A percentile compares a stretch with the other conserved stretches of the same genome.
These are phyloP conservation scores for Rhizopogon vesiculosus DNA, from an alignment of 768 basidiomycete genomes.

Conservation along the genomic window DNA sequence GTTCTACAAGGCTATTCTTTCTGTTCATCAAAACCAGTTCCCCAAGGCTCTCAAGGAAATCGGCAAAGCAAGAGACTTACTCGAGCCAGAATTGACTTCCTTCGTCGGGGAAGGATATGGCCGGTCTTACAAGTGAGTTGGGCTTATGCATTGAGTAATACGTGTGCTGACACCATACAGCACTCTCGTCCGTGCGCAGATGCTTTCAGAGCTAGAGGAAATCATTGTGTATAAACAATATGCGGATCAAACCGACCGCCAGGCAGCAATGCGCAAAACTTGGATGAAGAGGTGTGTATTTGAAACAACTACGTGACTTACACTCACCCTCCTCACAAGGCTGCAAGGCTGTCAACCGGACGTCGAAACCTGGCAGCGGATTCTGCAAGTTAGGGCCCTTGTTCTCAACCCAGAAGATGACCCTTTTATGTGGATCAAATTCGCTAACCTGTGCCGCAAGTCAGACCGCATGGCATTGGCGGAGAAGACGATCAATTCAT, in stretches of 20 bases:
- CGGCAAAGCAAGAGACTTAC: conserved; percentile 84
- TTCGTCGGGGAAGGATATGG: conserved; percentile 96
- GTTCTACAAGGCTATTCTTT: conserved; percentile 94
- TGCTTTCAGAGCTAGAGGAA: conserved; percentile 97
- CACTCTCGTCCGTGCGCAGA: conserved; percentile 95
- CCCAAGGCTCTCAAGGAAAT: conserved; percentile 87
- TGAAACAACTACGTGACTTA: neutral
- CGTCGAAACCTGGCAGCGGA: conserved; percentile 98
- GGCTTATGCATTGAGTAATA: neutral
- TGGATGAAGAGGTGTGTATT: conserved; percentile 88
- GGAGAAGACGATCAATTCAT: conserved; percentile 93
- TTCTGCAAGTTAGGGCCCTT: conserved; percentile 91
- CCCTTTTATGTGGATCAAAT: conserved; percentile 98
- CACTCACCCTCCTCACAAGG: conserved; percentile 33
- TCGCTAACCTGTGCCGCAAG: conserved; percentile 95
- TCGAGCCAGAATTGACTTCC: conserved; percentile 87
- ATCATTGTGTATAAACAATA: conserved; percentile 95
- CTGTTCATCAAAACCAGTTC: conserved; percentile 96
- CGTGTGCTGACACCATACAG: conserved; percentile 35
- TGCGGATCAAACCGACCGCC: conserved; percentile 91
- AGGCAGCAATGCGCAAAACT: conserved; percentile 83
- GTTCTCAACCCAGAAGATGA: conserved; percentile 93
- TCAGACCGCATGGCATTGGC: conserved; percentile 92
- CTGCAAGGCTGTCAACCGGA: conserved; percentile 96
- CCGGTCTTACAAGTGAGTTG: conserved; percentile 89